Evolutionary conservation across 352 stramenopile species (phyloP).

Genomic region (Pythium biforme): DNA sequence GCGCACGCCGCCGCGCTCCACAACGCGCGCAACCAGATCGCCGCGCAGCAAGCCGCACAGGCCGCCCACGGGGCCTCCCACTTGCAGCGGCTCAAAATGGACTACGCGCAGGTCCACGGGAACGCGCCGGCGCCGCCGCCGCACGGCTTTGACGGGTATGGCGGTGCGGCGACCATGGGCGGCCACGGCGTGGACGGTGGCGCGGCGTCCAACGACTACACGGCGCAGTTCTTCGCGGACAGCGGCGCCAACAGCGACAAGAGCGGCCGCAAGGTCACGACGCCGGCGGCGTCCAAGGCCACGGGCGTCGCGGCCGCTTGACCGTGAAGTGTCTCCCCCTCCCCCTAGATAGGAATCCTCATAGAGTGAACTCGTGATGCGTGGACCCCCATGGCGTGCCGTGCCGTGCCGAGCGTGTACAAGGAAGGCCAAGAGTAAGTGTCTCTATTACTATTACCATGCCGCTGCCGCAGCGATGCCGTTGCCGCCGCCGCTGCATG

Average conservation of each 20-base stretch:
- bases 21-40: constrained; percentile 27
- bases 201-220: constrained; percentile 45
- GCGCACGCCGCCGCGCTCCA: constrained; percentile 16
- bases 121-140: neutral
- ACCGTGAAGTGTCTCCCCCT: neutral
- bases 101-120: too few relatives aligned
- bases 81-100: constrained; percentile 59
- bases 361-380: too few relatives aligned
- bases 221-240: constrained; percentile 69
- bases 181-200: constrained; percentile 19
- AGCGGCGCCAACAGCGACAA: constrained; percentile 29
- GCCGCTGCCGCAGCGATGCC: too few relatives aligned
- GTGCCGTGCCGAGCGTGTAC: too few relatives aligned
- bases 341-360: constrained; percentile 26
- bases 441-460: too few relatives aligned
- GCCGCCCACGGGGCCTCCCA: constrained; percentile 22
- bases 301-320: constrained; percentile 22
- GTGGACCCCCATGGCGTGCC: too few relatives aligned
- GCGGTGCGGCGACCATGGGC: constrained; percentile 17
- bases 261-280: constrained; percentile 38
- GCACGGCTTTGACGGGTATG: constrained; percentile 46
- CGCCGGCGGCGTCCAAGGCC: constrained; percentile 12
- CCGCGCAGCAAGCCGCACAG: constrained; percentile 1
- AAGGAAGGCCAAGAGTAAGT: too few relatives aligned
- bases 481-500: too few relatives aligned